Percentiles rank a stretch among this genome's conserved stretches.
phyloP scores from a whole-genome alignment of 1,284 basidiomycete species.

The Phellopilus nigrolimitatus region DNA sequence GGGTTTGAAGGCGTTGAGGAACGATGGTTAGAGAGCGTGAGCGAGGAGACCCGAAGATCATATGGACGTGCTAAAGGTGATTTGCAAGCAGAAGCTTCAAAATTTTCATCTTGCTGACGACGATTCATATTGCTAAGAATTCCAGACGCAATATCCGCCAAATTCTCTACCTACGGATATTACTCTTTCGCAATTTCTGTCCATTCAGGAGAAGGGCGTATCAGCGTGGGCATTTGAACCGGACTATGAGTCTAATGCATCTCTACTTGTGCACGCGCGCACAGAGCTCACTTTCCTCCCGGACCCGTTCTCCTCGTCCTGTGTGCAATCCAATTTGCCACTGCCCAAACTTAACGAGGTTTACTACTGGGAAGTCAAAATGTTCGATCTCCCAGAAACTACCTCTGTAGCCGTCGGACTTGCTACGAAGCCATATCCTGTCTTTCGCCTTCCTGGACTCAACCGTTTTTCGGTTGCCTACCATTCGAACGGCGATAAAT shows the following conservation, averaged over 20 bases:
- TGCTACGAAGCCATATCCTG: constrained; percentile 92
- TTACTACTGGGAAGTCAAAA: constrained; percentile 97
- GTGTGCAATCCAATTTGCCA: constrained; percentile 91
- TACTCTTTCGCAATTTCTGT: constrained; percentile 93
- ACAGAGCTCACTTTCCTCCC: constrained; percentile 96
- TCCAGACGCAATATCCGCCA: constrained; percentile 86
- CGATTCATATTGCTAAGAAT: constrained; percentile 49
- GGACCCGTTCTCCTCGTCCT: constrained; percentile 88
- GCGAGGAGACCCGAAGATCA: constrained; percentile 62
- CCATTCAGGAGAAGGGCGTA: constrained; percentile 96
- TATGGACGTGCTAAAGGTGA: constrained; percentile 88
- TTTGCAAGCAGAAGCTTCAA: constrained; percentile 26
- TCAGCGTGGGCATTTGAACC: constrained; percentile 98
- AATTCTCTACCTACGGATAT: constrained; percentile 94
- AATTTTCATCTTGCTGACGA: constrained; percentile 7
- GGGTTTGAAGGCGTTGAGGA: constrained; percentile 88
- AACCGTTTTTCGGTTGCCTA: constrained; percentile 93
- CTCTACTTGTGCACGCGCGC: constrained; percentile 85
- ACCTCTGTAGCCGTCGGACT: constrained; percentile 87
- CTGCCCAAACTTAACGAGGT: constrained; percentile 95
- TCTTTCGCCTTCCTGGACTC: constrained; percentile 87
- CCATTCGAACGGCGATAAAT: constrained; percentile 96
- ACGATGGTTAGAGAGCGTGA: constrained; percentile 86
- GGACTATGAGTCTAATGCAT: constrained; percentile 90
- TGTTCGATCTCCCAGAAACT: constrained; percentile 86